Conservation (phyloP, 2,329 filamentous ascomycete species). For the Endoconidiophora polonica region DNA sequence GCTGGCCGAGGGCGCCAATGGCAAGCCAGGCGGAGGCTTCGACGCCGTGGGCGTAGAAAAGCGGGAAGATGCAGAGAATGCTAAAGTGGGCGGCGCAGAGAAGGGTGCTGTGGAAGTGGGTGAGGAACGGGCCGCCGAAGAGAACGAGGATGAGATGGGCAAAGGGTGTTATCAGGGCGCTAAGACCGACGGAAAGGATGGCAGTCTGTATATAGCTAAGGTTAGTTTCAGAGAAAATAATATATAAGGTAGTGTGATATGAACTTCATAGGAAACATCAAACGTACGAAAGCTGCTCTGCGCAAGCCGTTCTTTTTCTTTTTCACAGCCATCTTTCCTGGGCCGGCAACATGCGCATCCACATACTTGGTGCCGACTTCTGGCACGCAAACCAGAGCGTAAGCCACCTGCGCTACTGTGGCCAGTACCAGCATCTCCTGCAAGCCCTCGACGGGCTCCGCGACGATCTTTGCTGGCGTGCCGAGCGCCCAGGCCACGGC, state of each 20-base stretch:
- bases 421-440: conserved; percentile 44
- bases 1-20: conserved; percentile 48
- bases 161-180: conserved; percentile 50
- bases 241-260: not conserved
- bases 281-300: conserved; percentile 28
- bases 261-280: conserved; percentile 27
- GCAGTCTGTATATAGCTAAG: conserved; percentile 1
- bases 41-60: conserved; percentile 76
- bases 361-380: conserved; percentile 32
- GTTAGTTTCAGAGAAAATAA: not conserved
- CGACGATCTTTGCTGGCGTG: conserved; percentile 33
- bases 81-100: conserved; percentile 71
- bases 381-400: conserved; percentile 47
- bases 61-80: conserved; percentile 57
- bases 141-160: conserved; percentile 55
- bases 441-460: conserved; percentile 51
- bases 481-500: conserved; percentile 22
- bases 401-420: conserved; percentile 44
- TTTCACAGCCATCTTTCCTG: not conserved
- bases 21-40: conserved; percentile 54
- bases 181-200: conserved; percentile 35
- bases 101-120: conserved; percentile 60
- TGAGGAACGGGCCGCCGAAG: conserved; percentile 80
- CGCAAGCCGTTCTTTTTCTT: conserved; percentile 21
- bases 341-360: too few relatives aligned